phyloP scores from a whole-genome alignment of 805 yeast genomes.

The Wickerhamiella domercqiae region DNA sequence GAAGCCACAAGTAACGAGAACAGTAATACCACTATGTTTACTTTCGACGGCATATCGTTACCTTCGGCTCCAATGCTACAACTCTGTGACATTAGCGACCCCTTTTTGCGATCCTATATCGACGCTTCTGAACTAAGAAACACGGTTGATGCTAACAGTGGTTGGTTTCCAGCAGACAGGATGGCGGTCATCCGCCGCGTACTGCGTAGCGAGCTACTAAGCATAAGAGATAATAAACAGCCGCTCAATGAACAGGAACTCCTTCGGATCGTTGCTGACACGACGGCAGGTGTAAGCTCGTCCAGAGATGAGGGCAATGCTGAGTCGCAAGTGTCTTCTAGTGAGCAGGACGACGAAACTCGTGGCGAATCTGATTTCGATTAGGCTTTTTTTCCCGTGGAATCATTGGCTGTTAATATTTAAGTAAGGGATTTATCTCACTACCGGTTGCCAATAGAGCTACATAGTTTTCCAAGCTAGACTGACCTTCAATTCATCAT shows the following conservation, averaged over 20 bases:
- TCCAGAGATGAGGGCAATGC: too few species aligned
- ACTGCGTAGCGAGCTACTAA: conserved; percentile 38
- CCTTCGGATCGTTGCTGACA: not conserved
- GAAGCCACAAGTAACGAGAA: not conserved
- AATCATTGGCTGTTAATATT: too few species aligned
- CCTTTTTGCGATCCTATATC: conserved; percentile 37
- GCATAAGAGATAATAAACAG: conserved; percentile 3
- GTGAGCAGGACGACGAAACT: too few species aligned
- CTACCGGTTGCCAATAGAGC: too few species aligned
- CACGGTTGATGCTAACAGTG: conserved; percentile 45
- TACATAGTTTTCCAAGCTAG: too few species aligned
- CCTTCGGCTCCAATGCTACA: conserved; percentile 64
- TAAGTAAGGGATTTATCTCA: too few species aligned
- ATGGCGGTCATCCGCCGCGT: conserved; percentile 52
- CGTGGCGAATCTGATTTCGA: too few species aligned
- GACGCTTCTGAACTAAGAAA: conserved; percentile 26
- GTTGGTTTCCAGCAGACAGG: conserved; percentile 61
- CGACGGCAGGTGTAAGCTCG: too few species aligned
- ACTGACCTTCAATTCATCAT: too few species aligned
- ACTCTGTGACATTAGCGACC: conserved; percentile 61
- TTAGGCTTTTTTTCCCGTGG: too few species aligned
- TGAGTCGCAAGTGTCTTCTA: too few species aligned
- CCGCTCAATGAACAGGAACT: not conserved
- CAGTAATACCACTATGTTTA: conserved; percentile 6
- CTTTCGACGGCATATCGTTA: conserved; percentile 55